Evolutionary conservation across 345 rosid species (phyloP).

Genomic region (Salix brachista): DNA sequence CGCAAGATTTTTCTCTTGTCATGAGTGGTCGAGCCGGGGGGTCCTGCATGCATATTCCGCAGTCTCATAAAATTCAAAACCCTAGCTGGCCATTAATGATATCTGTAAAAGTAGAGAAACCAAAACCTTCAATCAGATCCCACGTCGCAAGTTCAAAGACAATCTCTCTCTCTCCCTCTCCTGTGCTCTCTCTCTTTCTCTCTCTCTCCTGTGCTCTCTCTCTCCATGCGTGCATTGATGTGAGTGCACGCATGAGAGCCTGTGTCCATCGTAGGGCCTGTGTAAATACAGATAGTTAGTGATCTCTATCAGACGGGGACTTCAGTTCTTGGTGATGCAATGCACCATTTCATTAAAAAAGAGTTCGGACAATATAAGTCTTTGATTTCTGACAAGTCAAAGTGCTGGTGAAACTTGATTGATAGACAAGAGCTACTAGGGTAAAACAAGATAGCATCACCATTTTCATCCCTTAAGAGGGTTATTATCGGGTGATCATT

Average conservation of each 20-base stretch:
- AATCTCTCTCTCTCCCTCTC: background rate
- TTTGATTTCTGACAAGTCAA: too few relatives aligned
- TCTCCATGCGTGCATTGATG: conserved; percentile 9
- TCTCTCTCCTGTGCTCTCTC: background rate
- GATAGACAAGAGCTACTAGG: too few relatives aligned
- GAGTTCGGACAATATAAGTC: too few relatives aligned
- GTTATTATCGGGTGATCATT: too few relatives aligned
- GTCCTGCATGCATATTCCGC: background rate
- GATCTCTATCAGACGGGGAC: too few relatives aligned
- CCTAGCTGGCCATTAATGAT: background rate
- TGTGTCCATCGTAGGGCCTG: background rate
- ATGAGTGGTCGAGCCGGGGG: background rate
- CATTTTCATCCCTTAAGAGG: too few relatives aligned
- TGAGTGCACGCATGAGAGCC: background rate
- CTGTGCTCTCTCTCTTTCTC: background rate
- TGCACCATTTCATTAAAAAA: too few relatives aligned
- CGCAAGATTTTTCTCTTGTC: background rate
- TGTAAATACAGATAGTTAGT: too few relatives aligned
- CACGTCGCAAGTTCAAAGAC: background rate
- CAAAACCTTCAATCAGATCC: background rate
- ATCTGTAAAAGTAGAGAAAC: background rate
- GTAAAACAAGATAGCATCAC: too few relatives aligned
- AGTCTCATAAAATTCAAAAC: conserved; percentile 1
- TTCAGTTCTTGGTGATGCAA: background rate
- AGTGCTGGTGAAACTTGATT: too few relatives aligned